Evolutionary conservation across 345 rosid genomes (phyloP), one percentile per base, ranked within the genome.

Genomic region (Populus davidiana): DNA sequence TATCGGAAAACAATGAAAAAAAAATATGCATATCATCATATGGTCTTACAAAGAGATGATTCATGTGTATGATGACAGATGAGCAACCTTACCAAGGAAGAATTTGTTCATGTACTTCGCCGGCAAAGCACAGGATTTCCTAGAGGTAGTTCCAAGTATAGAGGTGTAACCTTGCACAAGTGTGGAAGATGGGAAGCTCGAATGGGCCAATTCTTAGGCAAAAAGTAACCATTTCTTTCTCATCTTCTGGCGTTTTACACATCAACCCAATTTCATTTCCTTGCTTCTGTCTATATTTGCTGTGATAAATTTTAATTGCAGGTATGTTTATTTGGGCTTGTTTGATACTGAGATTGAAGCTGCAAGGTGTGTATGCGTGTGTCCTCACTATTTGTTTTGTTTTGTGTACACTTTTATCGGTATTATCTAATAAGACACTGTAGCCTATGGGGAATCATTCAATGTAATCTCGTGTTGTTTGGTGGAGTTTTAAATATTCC

Each of bases 181-280:
- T 93, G 99, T 87, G 98, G 98, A 6, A 83, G 99, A 85, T 96
- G 99, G 99, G 99, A 96, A 84, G 92, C 98, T 73, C 81, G 99
- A 36, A 87, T 96, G 95, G 99, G 98, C 65, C 99, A 96, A 86
- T 90, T 96, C 75, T 80, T 96, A 5, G 93, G 94, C 81, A 96
- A 91, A 85, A 96, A 96, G 98, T 96, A 91, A 65, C 38, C 29
- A n/a, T 65, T 63, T 63, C 20, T 21, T 29, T 25, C 31, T 5
- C 52, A 54, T 31, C 13, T 11, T 61, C 0, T 5, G 47, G 20
- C 23, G 2, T 18, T 69, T 8, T 50, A 21, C 10, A 31, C 39
- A 12, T 25, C 11, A 41, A 23, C 20, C n/a, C 21, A n/a, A 23
- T 38, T 38, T 49, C 39, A 25, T 13, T 66, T 70, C 7, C 8